Evolutionary conservation across 148 eudicot species (phyloP).

Genomic region (Fagopyrum tataricum): DNA sequence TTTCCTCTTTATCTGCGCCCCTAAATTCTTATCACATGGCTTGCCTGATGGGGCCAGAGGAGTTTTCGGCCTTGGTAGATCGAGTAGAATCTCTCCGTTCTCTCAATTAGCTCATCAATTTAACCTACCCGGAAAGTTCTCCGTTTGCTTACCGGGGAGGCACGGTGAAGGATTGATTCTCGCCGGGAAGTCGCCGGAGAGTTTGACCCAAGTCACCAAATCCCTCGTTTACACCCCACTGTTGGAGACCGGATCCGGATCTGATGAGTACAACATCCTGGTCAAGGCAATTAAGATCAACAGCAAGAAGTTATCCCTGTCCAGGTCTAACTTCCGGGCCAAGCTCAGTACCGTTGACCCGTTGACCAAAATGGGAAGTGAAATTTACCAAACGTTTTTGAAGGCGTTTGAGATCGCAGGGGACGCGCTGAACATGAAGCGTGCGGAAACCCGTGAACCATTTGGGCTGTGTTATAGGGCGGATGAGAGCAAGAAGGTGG

Average conservation of each 20-base stretch:
- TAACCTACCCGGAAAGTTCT: background rate
- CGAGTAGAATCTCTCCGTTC: background rate
- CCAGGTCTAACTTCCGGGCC: background rate
- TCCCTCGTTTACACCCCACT: slow-evolving; percentile 1
- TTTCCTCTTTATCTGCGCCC: slow-evolving; percentile 3
- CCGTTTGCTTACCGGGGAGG: slow-evolving; percentile 1
- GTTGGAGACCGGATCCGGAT: background rate
- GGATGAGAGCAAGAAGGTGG: background rate
- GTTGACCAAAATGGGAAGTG: background rate
- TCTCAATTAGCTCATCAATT: slow-evolving; percentile 1
- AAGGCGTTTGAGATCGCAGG: background rate
- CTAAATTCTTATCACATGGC: background rate
- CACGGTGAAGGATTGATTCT: background rate
- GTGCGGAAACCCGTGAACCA: background rate
- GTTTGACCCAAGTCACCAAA: background rate
- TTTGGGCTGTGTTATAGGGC: background rate
- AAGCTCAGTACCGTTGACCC: slow-evolving; percentile 11
- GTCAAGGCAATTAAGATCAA: slow-evolving; percentile 6
- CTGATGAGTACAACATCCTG: slow-evolving; percentile 9
- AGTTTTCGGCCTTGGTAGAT: slow-evolving; percentile 11
- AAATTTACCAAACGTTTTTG: background rate
- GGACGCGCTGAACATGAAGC: background rate
- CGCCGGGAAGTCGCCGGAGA: slow-evolving; percentile 1
- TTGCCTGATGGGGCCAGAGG: background rate
- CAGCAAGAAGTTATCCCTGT: background rate